These are phyloP conservation scores for Starmerella ratchasimensis DNA, from an alignment of 805 yeast species.

Conservation along the genomic window DNA sequence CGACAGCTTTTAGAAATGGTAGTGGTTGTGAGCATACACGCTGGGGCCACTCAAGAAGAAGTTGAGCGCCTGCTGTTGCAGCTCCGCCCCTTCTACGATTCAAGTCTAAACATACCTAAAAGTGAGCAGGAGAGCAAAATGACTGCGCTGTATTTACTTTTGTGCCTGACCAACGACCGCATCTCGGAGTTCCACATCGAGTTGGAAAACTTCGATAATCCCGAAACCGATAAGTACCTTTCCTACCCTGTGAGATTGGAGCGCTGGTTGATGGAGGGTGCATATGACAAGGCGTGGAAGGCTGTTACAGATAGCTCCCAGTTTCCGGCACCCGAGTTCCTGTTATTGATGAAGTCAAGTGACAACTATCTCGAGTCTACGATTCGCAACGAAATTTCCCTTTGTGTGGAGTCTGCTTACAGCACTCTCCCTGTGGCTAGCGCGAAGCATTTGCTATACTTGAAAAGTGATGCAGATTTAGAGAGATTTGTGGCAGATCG, in stretches of 20 bases:
- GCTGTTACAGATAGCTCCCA: constrained; percentile 43
- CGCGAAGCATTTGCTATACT: constrained; percentile 66
- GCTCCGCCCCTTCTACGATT: constrained; percentile 61
- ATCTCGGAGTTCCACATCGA: constrained; percentile 84
- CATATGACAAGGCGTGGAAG: constrained; percentile 82
- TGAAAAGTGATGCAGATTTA: constrained; percentile 43
- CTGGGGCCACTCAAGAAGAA: constrained; percentile 39
- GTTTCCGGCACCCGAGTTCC: constrained; percentile 54
- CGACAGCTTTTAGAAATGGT: constrained; percentile 80
- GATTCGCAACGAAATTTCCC: constrained; percentile 73
- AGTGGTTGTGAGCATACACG: constrained; percentile 61
- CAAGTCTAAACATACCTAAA: constrained; percentile 28
- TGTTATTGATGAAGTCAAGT: constrained; percentile 53
- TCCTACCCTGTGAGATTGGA: constrained; percentile 81
- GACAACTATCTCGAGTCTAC: constrained; percentile 42
- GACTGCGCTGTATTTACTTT: constrained; percentile 59
- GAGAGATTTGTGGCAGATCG: constrained; percentile 38
- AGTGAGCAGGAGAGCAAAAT: constrained; percentile 59
- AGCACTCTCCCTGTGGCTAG: constrained; percentile 62
- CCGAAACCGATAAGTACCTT: constrained; percentile 57
- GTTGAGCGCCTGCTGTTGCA: constrained; percentile 63
- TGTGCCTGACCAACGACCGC: constrained; percentile 68
- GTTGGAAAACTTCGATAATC: constrained; percentile 52
- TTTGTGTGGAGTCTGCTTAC: constrained; percentile 70
- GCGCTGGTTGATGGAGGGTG: constrained; percentile 91